Evolutionary conservation across 2,329 filamentous ascomycete species (phyloP).

Genomic region (Colletotrichum abscissum): DNA sequence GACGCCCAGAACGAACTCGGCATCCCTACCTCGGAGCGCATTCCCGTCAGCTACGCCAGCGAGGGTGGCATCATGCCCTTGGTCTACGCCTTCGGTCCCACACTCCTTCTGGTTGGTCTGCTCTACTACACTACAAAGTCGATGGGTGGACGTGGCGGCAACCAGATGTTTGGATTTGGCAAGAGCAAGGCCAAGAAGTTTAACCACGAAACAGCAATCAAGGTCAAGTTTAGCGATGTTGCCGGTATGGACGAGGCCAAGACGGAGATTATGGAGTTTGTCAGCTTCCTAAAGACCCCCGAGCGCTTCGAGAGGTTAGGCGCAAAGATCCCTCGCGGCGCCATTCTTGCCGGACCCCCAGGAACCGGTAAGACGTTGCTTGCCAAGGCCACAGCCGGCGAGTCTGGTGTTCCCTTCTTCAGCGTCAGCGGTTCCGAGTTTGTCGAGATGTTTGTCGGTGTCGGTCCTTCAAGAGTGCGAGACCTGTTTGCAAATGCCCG

Average conservation of each 20-base stretch:
- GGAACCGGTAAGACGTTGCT: slow-evolving; percentile 98
- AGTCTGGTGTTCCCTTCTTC: slow-evolving; percentile 97
- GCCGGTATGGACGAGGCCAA: slow-evolving; percentile 99
- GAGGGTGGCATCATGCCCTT: slow-evolving; percentile 82
- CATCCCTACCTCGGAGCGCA: slow-evolving; percentile 88
- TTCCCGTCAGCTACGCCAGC: slow-evolving; percentile 88
- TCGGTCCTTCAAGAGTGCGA: slow-evolving; percentile 93
- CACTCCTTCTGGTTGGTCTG: slow-evolving; percentile 84
- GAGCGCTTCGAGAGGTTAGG: slow-evolving; percentile 93
- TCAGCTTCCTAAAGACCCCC: slow-evolving; percentile 94
- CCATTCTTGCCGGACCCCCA: slow-evolving; percentile 95
- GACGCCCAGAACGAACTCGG: slow-evolving; percentile 87
- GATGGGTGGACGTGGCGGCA: slow-evolving; percentile 75
- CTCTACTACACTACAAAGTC: slow-evolving; percentile 84
- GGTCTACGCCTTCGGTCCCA: slow-evolving; percentile 84
- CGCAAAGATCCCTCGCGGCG: slow-evolving; percentile 96
- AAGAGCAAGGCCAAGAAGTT: slow-evolving; percentile 97
- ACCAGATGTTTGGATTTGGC: slow-evolving; percentile 94
- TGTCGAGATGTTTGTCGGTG: slow-evolving; percentile 99
- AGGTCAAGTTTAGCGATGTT: slow-evolving; percentile 96
- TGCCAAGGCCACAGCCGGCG: slow-evolving; percentile 96
- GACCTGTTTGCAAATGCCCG: slow-evolving; percentile 94
- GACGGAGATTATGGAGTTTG: slow-evolving; percentile 98
- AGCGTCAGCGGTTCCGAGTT: slow-evolving; percentile 99
- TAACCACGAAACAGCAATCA: slow-evolving; percentile 96